phyloP scores from a whole-genome alignment of 129 eudicot species.

The Chrysanthemum seticuspe region DNA sequence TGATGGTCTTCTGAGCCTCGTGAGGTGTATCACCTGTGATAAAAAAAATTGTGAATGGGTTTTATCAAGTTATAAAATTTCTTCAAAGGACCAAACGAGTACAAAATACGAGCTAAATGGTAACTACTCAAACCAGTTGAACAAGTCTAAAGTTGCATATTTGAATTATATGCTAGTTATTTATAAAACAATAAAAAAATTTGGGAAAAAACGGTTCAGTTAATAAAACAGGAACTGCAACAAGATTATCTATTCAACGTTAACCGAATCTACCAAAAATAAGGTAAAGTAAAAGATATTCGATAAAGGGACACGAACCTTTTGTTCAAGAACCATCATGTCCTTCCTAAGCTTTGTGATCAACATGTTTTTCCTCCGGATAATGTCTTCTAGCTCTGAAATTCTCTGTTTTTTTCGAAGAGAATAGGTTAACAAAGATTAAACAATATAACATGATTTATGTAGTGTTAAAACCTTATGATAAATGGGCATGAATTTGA shows the following conservation, averaged over 20 bases:
- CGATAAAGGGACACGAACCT: constrained; percentile 45
- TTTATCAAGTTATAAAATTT: no score
- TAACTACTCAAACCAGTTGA: background rate
- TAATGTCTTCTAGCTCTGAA: constrained; percentile 72
- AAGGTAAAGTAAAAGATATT: background rate
- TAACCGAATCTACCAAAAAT: background rate
- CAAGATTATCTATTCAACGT: no score
- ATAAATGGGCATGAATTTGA: constrained; percentile 13
- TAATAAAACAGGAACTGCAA: no score
- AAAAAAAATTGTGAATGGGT: background rate
- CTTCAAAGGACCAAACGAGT: background rate
- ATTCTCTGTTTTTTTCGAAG: constrained; percentile 49
- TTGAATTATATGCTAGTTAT: no score
- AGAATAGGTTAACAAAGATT: background rate
- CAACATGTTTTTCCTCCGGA: constrained; percentile 70
- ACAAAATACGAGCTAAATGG: background rate
- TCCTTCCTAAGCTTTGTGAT: constrained; percentile 80
- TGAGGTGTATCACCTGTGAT: constrained; percentile 56
- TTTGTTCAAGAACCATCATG: constrained; percentile 72
- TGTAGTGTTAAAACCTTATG: background rate
- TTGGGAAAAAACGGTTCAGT: no score
- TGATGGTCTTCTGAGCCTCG: constrained; percentile 71
- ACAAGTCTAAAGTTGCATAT: background rate
- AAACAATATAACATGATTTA: no score
- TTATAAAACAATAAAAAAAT: no score